A percentile compares a stretch with the other conserved stretches of the same genome.
Evolutionary conservation across 306 rosid species (phyloP).

Genomic region (Albizia julibrissin): DNA sequence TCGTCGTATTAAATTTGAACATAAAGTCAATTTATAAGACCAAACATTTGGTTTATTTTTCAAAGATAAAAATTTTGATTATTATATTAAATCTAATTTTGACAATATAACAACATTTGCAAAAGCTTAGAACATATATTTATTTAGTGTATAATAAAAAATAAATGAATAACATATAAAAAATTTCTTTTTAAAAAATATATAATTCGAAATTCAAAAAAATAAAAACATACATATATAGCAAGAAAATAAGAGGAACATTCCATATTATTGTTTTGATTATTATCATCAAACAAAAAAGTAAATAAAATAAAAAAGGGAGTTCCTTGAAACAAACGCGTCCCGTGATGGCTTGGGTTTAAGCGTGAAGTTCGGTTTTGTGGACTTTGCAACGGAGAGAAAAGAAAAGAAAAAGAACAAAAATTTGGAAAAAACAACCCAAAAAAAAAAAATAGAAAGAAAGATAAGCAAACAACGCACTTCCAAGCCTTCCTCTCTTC

Average conservation of each 20-base stretch:
- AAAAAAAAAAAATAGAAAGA: background rate
- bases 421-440: no score
- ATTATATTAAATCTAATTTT: background rate
- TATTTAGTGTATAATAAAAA: background rate
- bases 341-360: conserved; percentile 38
- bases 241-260: background rate
- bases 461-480: conserved; percentile 33
- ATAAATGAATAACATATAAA: background rate
- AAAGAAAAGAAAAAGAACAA: background rate
- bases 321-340: conserved; percentile 53
- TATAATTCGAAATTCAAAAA: background rate
- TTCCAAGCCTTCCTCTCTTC: conserved; percentile 10
- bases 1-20: background rate
- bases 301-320: background rate
- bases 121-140: background rate
- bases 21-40: background rate
- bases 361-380: conserved; percentile 46
- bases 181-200: background rate
- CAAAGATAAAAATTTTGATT: background rate
- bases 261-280: background rate
- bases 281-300: background rate
- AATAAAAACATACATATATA: background rate
- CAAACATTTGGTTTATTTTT: background rate
- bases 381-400: conserved; percentile 45
- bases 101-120: background rate